Evolutionary conservation across 202 grass and related monocot genomes (phyloP), one percentile per base, ranked within the genome.

Genomic region (Zizania palustris): DNA sequence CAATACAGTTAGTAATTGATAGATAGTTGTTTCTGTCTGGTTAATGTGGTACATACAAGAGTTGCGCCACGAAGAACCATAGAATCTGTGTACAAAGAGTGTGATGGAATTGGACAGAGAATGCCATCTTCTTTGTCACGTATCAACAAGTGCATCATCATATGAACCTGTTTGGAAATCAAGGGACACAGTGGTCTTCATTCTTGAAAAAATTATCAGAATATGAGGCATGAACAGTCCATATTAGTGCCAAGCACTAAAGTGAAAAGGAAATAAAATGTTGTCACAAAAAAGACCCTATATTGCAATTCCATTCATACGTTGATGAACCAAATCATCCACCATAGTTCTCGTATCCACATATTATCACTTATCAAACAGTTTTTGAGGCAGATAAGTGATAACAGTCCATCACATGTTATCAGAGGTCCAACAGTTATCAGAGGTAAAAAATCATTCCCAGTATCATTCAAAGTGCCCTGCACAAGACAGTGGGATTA

Each of bases 121-220:
- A 97, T 93, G 22, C 90, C 93, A n/a, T 97, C 93, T 50, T 77
- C 90, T 75, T 90, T 70, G 53, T 84, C 71, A 63, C 93, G 77
- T 71, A 93, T 90, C 81, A 97, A 86, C 20, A 97, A 58, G 15
- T 97, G 90, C 93, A 93, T 85, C 82, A 97, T 85, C 88, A 90
- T 97, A 60, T 90, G 87, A 54, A 97, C 83, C 93, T 97, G 70
- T 45, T 20, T 65, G 46, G 50, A 77, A 80, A 87, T 69, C 49
- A 11, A 74, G 41, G 13, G 74, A 69, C 16, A 67, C 33, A 57
- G 57, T 64, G 3, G 71, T 84, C 42, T 78, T 18, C 9, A 48
- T 65, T 72, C 7, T 5, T 4, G 50, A 60, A 41, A 71, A 69
- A 18, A 4, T 59, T 11, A 65, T 42, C 15, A 5, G 57, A 59